Percentiles rank a stretch among this genome's conserved stretches.
Evolutionary conservation across 1,284 basidiomycete species (phyloP).

Genomic region (Boletus mariae): DNA sequence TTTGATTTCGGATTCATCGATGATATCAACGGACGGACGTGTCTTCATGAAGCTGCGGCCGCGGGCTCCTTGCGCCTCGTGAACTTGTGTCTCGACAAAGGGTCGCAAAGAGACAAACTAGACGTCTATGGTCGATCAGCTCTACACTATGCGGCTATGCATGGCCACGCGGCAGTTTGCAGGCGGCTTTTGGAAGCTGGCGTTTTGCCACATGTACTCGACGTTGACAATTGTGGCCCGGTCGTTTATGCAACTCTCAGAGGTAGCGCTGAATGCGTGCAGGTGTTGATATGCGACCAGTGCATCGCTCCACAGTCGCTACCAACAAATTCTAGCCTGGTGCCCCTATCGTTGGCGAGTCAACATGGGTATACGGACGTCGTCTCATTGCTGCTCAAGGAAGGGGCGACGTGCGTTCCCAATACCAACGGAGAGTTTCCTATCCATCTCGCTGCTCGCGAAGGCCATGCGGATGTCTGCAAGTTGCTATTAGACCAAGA

Average conservation of each 20-base stretch:
- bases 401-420: slow-evolving; percentile 73
- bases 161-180: slow-evolving; percentile 81
- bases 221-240: slow-evolving; percentile 93
- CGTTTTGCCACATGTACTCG: slow-evolving; percentile 67
- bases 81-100: slow-evolving; percentile 74
- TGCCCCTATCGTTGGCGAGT: slow-evolving; percentile 88
- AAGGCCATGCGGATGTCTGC: slow-evolving; percentile 87
- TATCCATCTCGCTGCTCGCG: slow-evolving; percentile 96
- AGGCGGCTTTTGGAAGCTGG: slow-evolving; percentile 70
- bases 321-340: slow-evolving; percentile 64
- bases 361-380: slow-evolving; percentile 88
- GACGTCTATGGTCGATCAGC: slow-evolving; percentile 93
- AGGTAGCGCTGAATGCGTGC: slow-evolving; percentile 81
- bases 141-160: slow-evolving; percentile 95
- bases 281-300: slow-evolving; percentile 68
- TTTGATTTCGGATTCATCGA: slow-evolving; percentile 93
- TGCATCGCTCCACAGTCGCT: slow-evolving; percentile 44
- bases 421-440: slow-evolving; percentile 97
- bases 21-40: slow-evolving; percentile 95
- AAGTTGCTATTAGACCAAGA: slow-evolving; percentile 70
- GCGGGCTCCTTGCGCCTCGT: slow-evolving; percentile 82
- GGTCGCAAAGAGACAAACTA: slow-evolving; percentile 62
- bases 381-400: slow-evolving; percentile 63
- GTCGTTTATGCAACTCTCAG: slow-evolving; percentile 90
- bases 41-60: slow-evolving; percentile 92